Conservation (phyloP, 1,139 yeast genomes). For the Pichia sorboxylosa region DNA sequence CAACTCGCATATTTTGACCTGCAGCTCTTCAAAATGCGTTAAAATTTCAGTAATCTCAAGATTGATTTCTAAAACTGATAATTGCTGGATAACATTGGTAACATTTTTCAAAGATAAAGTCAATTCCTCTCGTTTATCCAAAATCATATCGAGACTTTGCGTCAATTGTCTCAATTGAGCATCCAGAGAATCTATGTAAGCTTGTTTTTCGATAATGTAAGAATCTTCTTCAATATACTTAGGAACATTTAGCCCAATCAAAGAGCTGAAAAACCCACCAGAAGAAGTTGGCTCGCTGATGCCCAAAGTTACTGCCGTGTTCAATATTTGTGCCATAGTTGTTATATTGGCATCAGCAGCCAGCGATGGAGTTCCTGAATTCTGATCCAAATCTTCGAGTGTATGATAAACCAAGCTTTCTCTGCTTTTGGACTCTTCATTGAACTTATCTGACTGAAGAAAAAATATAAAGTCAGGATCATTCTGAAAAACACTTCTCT, state of each 20-base stretch:
- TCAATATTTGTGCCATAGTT: slow-evolving; percentile 20
- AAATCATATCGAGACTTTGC: slow-evolving; percentile 63
- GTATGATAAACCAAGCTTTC: slow-evolving; percentile 28
- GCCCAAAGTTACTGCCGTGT: slow-evolving; percentile 26
- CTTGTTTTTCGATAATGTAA: slow-evolving; percentile 59
- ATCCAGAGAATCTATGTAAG: slow-evolving; percentile 63
- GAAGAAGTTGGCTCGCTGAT: slow-evolving; percentile 19
- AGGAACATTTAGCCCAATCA: slow-evolving; percentile 41
- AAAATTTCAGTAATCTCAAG: slow-evolving; percentile 51
- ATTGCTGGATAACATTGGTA: slow-evolving; percentile 37
- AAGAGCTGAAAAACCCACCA: slow-evolving; percentile 53
- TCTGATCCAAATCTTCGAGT: not conserved
- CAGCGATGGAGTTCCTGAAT: not conserved
- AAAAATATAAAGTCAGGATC: slow-evolving; percentile 75
- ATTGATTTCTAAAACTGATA: slow-evolving; percentile 69
- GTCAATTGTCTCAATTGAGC: slow-evolving; percentile 58
- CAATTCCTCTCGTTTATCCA: slow-evolving; percentile 66
- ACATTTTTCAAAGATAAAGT: slow-evolving; percentile 57
- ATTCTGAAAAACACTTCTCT: slow-evolving; percentile 42
- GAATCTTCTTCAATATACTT: slow-evolving; percentile 71
- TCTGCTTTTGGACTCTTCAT: slow-evolving; percentile 50
- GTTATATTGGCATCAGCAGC: slow-evolving; percentile 7
- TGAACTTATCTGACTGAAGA: slow-evolving; percentile 61
- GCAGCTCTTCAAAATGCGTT: slow-evolving; percentile 60
- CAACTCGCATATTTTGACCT: slow-evolving; percentile 58